Evolutionary conservation across 2,329 filamentous ascomycete genomes (phyloP).

Genomic region (Fusarium circinatum): DNA sequence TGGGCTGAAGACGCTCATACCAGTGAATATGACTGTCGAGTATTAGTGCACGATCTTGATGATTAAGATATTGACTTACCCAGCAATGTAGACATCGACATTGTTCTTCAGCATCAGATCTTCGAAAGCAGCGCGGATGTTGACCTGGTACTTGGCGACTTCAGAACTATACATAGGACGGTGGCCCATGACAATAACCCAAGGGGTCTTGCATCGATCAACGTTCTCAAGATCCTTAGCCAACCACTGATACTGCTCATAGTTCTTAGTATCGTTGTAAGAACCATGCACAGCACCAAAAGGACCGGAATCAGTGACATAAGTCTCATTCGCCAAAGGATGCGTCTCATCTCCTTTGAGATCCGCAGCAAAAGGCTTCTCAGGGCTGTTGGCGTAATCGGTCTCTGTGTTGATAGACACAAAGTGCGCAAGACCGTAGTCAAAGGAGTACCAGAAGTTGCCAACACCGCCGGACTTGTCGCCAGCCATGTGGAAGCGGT

Average conservation of each 20-base stretch:
- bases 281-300: background rate
- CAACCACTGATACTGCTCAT: constrained; percentile 9
- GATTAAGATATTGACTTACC: background rate
- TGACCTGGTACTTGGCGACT: background rate
- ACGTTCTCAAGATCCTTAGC: background rate
- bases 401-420: constrained; percentile 5
- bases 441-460: background rate
- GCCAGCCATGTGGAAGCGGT: constrained; percentile 4
- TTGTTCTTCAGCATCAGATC: background rate
- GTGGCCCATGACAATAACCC: constrained; percentile 2
- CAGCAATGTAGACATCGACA: background rate
- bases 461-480: background rate
- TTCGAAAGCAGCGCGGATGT: background rate
- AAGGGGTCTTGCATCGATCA: constrained; percentile 3
- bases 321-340: background rate
- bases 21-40: background rate
- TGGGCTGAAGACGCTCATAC: constrained; percentile 9
- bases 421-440: constrained; percentile 1
- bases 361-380: background rate
- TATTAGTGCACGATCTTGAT: background rate
- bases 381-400: background rate
- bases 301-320: background rate
- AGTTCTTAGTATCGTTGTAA: background rate
- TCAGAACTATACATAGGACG: constrained; percentile 4
- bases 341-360: background rate